These are phyloP conservation scores for Cladosporium velox DNA, from an alignment of 2,329 filamentous ascomycete genomes.

Conservation along the genomic window DNA sequence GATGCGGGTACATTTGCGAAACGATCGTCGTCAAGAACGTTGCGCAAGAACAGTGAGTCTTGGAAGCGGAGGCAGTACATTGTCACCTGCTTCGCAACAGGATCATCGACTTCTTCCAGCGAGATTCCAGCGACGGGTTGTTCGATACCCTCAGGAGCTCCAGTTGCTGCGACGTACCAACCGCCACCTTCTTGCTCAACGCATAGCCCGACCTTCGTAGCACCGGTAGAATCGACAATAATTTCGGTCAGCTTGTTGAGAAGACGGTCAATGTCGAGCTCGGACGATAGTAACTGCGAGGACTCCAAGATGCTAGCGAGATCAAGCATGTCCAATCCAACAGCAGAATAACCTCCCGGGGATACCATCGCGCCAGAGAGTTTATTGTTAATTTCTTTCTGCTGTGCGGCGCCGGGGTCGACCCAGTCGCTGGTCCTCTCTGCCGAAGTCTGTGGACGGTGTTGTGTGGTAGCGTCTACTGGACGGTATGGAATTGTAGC, in stretches of 20 bases:
- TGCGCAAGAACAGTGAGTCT: conserved; percentile 72
- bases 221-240: conserved; percentile 75
- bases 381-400: conserved; percentile 25
- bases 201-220: conserved; percentile 71
- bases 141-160: conserved; percentile 69
- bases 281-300: conserved; percentile 77
- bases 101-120: conserved; percentile 61
- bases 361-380: conserved; percentile 29
- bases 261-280: conserved; percentile 72
- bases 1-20: conserved; percentile 73
- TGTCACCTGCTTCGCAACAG: conserved; percentile 75
- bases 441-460: conserved; percentile 42
- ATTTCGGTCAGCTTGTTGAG: conserved; percentile 81
- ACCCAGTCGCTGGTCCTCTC: conserved; percentile 54
- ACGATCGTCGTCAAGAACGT: conserved; percentile 72
- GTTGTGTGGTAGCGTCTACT: conserved; percentile 36
- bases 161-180: conserved; percentile 75
- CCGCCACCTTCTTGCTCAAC: conserved; percentile 66
- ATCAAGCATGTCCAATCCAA: conserved; percentile 76
- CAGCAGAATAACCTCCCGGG: conserved; percentile 65
- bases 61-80: conserved; percentile 76
- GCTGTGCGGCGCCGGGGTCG: conserved; percentile 43
- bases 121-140: conserved; percentile 67
- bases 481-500: not conserved
- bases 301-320: conserved; percentile 75